These are phyloP conservation scores for Pichia cephalocereana DNA, from an alignment of 805 yeast species.

Conservation along the genomic window DNA sequence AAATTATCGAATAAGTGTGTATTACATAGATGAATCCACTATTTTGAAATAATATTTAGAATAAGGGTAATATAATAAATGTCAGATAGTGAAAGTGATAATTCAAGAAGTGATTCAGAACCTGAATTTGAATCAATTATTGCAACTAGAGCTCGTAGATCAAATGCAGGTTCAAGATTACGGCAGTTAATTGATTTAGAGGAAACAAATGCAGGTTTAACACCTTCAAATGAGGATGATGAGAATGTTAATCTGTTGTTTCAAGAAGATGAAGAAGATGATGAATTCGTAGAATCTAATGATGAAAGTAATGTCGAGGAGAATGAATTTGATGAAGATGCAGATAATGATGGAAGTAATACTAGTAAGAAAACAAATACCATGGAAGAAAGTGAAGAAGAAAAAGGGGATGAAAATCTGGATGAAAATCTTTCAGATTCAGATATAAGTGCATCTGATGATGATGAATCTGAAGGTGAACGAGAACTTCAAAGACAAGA, in stretches of 20 bases:
- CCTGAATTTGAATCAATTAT: slow-evolving; percentile 44
- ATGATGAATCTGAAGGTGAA: slow-evolving; percentile 49
- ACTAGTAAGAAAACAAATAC: neutral
- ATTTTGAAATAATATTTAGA: too few species aligned
- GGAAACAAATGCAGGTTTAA: slow-evolving; percentile 28
- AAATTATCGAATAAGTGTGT: too few species aligned
- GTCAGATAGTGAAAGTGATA: neutral
- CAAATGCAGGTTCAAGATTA: slow-evolving; percentile 87
- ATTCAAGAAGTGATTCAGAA: slow-evolving; percentile 23
- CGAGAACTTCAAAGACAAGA: slow-evolving; percentile 28
- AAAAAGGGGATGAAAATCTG: slow-evolving; percentile 9
- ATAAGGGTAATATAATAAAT: neutral
- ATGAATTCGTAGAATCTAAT: slow-evolving; percentile 31
- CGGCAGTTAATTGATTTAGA: slow-evolving; percentile 65
- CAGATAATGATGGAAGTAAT: slow-evolving; percentile 23
- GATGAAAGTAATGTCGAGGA: slow-evolving; percentile 24
- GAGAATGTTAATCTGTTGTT: slow-evolving; percentile 65
- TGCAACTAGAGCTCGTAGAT: slow-evolving; percentile 65
- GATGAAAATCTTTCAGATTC: slow-evolving; percentile 43
- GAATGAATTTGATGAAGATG: slow-evolving; percentile 18
- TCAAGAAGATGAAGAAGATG: slow-evolving; percentile 53
- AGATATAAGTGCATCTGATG: slow-evolving; percentile 38
- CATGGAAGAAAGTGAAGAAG: slow-evolving; percentile 23
- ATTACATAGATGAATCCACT: too few species aligned
- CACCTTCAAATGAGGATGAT: slow-evolving; percentile 48